Conservation (phyloP, 345 rosid species). For the Anastatica hierochuntica region DNA sequence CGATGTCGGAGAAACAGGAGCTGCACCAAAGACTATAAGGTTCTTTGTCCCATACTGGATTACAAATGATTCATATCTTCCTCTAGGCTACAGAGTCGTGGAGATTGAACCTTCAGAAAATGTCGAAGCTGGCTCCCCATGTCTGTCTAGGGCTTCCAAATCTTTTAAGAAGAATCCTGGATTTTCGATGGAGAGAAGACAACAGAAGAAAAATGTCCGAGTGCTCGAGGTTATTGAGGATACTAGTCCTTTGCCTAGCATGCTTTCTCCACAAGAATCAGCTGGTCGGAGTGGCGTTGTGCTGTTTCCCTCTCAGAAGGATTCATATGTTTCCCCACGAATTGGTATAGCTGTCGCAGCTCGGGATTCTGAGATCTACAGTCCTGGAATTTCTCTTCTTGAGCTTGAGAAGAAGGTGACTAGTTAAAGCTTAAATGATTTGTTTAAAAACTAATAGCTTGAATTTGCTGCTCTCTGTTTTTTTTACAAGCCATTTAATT, state of each 20-base stretch:
- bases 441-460: neutral
- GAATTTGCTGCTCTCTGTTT: neutral
- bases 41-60: conserved; percentile 98
- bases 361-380: conserved; percentile 59
- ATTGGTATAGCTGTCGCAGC: conserved; percentile 85
- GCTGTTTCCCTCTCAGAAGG: conserved; percentile 44
- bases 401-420: conserved; percentile 95
- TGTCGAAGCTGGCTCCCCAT: conserved; percentile 50
- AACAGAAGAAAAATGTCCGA: conserved; percentile 50
- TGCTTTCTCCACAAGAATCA: conserved; percentile 94
- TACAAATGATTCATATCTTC: conserved; percentile 61
- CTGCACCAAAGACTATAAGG: conserved; percentile 81
- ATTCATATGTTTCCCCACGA: conserved; percentile 42
- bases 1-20: conserved; percentile 81
- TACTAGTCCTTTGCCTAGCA: conserved; percentile 77
- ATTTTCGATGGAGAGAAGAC: conserved; percentile 46
- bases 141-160: conserved; percentile 61
- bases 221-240: conserved; percentile 83
- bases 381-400: conserved; percentile 92
- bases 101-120: conserved; percentile 69
- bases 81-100: conserved; percentile 74
- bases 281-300: conserved; percentile 63
- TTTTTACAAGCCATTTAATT: neutral
- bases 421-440: conserved; percentile 6
- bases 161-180: conserved; percentile 51